phyloP scores from a whole-genome alignment of 2,329 filamentous ascomycete genomes.

The Trichoderma sp. region DNA sequence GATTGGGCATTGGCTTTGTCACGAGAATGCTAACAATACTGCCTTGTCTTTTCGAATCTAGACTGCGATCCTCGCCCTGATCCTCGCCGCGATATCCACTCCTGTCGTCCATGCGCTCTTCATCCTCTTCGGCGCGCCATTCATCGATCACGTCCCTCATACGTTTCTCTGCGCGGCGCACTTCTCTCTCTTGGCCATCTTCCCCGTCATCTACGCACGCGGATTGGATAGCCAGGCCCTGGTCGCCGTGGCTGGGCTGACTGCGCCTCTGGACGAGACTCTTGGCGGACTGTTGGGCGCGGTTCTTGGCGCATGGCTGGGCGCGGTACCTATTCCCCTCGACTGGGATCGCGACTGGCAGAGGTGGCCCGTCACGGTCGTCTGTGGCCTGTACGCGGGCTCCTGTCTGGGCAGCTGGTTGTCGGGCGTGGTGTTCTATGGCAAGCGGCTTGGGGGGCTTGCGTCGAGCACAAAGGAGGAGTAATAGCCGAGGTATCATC shows the following conservation, averaged over 20 bases:
- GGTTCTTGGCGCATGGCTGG: constrained; percentile 83
- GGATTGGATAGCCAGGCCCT: constrained; percentile 75
- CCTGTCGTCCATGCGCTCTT: constrained; percentile 64
- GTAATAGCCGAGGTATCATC: constrained; percentile 28
- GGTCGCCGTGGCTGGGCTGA: constrained; percentile 66
- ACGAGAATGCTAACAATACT: neutral
- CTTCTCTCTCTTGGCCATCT: constrained; percentile 74
- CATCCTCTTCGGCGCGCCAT: constrained; percentile 87
- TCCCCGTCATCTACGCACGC: constrained; percentile 83
- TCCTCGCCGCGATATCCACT: constrained; percentile 71
- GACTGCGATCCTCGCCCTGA: constrained; percentile 51
- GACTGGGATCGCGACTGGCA: constrained; percentile 99
- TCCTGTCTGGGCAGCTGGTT: constrained; percentile 70
- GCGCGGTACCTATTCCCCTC: constrained; percentile 90
- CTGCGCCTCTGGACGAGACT: constrained; percentile 77
- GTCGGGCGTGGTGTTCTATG: constrained; percentile 55
- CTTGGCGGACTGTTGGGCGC: constrained; percentile 82
- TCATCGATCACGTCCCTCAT: constrained; percentile 76
- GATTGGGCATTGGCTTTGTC: neutral
- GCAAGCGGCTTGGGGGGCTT: constrained; percentile 44
- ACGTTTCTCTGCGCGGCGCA: constrained; percentile 82
- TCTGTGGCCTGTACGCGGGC: constrained; percentile 80
- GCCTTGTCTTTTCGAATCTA: constrained; percentile 31
- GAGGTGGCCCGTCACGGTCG: constrained; percentile 91
- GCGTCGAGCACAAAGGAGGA: constrained; percentile 36